Evolutionary conservation across 2,329 filamentous ascomycete genomes (phyloP).

Genomic region (Arthrobotrys conoides): DNA sequence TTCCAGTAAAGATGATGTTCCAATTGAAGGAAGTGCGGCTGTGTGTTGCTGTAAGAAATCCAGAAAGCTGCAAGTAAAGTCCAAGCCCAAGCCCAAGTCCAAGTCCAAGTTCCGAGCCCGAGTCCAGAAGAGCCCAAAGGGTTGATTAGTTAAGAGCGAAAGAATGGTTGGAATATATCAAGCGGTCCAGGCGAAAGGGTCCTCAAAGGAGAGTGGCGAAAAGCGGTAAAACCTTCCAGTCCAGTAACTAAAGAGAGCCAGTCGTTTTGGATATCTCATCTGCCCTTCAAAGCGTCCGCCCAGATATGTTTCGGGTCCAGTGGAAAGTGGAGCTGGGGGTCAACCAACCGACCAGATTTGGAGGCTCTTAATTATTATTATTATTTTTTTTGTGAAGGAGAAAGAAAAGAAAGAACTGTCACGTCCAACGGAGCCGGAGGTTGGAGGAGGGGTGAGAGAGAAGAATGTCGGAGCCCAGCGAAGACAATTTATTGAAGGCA

Average conservation of each 20-base stretch:
- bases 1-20: constrained; percentile 30
- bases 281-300: constrained; percentile 33
- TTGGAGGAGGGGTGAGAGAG: constrained; percentile 52
- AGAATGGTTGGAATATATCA: constrained; percentile 30
- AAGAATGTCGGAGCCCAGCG: constrained; percentile 58
- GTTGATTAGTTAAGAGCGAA: not conserved
- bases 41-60: constrained; percentile 43
- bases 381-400: constrained; percentile 15
- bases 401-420: constrained; percentile 27
- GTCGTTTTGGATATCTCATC: constrained; percentile 44
- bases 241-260: constrained; percentile 45
- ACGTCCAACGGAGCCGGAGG: constrained; percentile 59
- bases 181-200: constrained; percentile 47
- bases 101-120: constrained; percentile 37
- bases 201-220: constrained; percentile 50
- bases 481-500: constrained; percentile 55
- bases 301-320: constrained; percentile 31
- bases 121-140: constrained; percentile 43
- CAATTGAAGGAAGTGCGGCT: constrained; percentile 58
- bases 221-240: constrained; percentile 52
- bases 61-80: constrained; percentile 17
- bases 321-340: constrained; percentile 44
- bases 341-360: constrained; percentile 46
- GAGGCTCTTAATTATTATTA: constrained; percentile 17
- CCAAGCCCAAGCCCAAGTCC: constrained; percentile 23